phyloP scores from a whole-genome alignment of 352 stramenopile species.

The Globisporangium mamillatum region DNA sequence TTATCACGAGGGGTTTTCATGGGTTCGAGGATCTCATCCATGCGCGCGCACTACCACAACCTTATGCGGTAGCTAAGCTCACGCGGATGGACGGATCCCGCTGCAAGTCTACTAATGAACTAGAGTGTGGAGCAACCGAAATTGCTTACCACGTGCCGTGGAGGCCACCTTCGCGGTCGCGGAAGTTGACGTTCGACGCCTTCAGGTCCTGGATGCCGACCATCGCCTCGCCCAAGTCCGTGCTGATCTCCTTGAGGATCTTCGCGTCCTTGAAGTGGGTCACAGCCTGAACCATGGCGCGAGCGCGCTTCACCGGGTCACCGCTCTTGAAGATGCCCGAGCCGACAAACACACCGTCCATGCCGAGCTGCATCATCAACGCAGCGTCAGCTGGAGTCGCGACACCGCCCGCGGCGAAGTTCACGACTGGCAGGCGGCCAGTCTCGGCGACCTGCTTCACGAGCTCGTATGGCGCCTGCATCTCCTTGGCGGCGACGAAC shows the following conservation, averaged over 20 bases:
- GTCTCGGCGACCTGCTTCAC: conserved; percentile 92
- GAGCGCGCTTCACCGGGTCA: conserved; percentile 92
- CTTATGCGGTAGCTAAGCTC: no score
- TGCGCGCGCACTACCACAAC: no score
- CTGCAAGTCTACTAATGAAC: conserved; percentile 1
- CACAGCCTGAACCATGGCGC: conserved; percentile 96
- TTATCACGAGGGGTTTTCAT: no score
- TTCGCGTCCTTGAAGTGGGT: conserved; percentile 97
- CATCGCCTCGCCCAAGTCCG: conserved; percentile 96
- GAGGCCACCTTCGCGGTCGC: conserved; percentile 93
- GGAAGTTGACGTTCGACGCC: conserved; percentile 95
- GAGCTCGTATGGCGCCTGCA: conserved; percentile 93
- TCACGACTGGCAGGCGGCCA: conserved; percentile 94
- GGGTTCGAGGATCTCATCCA: no score
- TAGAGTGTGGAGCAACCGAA: not conserved
- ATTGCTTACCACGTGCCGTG: conserved; percentile 58
- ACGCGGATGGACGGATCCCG: no score
- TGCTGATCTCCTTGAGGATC: conserved; percentile 96
- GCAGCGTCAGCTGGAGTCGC: conserved; percentile 96
- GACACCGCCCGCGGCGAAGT: conserved; percentile 98
- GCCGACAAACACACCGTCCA: conserved; percentile 98
- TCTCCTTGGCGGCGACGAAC: conserved; percentile 96
- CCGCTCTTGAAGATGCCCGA: conserved; percentile 98
- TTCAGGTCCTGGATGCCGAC: conserved; percentile 97
- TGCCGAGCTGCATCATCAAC: conserved; percentile 99